Base-by-base conservation (phyloP, 495 filamentous ascomycete species). In the Clavariopsis aquatica region DNA sequence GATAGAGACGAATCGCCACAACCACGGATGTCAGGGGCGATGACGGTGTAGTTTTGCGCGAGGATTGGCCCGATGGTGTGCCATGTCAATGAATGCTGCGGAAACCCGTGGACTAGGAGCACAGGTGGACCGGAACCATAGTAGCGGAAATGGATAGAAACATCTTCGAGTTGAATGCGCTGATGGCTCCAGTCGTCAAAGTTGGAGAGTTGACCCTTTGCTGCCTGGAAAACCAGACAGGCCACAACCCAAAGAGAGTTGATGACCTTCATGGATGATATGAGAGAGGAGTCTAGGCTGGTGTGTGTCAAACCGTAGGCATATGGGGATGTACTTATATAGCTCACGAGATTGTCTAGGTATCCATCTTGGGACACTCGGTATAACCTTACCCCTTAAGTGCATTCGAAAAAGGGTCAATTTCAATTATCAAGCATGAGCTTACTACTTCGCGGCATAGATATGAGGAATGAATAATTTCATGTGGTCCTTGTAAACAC, bases 11-110 rank as follows among this genome's bases (percentile, higher is more conserved):
- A 75, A 61, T 78, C 73, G 51, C 78, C 78, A 31, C 64, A 66
- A 51, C 76, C 76, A 52, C 76, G 78, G 64, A 73, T 74, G 64
- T 78, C 78, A 0, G 75, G 72, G 0, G 75, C 76, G 54, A 79
- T 78, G 60, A 77, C 76, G 10, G 74, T 79, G 57, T 83, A 83
- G 71, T 83, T 81, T 69, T 85, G 79, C 6, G 82, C 76, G 31
- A 85, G 77, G 56, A 85, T 80, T 12, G 82, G 84, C 6, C 83
- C 83, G 67, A 86, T 79, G 53, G 73, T 77, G 72, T 80, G 81
- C 74, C 82, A 85, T 26, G 80, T 79, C 71, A 80, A 59, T 34
- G 74, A 76, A 67, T 75, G 71, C 49, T 79, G 71, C 10, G 77
- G 75, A 52, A 73, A 75, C 6, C 75, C 76, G 56, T 79, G 77